Conservation (phyloP, 768 basidiomycete genomes). For the Kwoniella botswanensis region DNA sequence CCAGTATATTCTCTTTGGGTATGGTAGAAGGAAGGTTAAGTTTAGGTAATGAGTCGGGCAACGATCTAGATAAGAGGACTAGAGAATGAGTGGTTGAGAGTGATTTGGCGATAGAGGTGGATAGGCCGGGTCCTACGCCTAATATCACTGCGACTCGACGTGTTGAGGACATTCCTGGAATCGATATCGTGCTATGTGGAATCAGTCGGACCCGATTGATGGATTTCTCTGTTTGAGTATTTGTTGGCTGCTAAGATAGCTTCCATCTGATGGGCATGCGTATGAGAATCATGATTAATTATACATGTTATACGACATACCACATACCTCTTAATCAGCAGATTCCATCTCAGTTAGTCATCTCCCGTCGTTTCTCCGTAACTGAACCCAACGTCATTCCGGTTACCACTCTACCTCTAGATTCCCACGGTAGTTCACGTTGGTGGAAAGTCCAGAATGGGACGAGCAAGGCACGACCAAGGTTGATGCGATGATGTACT, state of each 20-base stretch:
- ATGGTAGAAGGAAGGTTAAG: constrained; percentile 31
- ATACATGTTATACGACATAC: background rate
- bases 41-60: constrained; percentile 36
- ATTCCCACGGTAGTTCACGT: too few species aligned
- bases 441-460: background rate
- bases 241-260: too few species aligned
- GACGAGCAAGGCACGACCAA: background rate
- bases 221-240: too few species aligned
- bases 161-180: background rate
- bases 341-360: background rate
- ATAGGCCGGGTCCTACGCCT: constrained; percentile 38
- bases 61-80: constrained; percentile 50
- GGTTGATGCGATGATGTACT: background rate
- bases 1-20: constrained; percentile 30
- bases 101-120: constrained; percentile 30
- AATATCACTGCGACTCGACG: constrained; percentile 38
- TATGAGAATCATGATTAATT: background rate
- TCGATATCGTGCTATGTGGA: background rate
- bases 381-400: background rate
- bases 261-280: too few species aligned
- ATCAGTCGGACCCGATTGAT: too few species aligned
- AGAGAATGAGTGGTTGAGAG: constrained; percentile 51
- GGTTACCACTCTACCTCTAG: background rate
- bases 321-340: background rate
- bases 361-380: background rate